phyloP scores from a whole-genome alignment of 139 green algal genomes.

The Closterium sp. region DNA sequence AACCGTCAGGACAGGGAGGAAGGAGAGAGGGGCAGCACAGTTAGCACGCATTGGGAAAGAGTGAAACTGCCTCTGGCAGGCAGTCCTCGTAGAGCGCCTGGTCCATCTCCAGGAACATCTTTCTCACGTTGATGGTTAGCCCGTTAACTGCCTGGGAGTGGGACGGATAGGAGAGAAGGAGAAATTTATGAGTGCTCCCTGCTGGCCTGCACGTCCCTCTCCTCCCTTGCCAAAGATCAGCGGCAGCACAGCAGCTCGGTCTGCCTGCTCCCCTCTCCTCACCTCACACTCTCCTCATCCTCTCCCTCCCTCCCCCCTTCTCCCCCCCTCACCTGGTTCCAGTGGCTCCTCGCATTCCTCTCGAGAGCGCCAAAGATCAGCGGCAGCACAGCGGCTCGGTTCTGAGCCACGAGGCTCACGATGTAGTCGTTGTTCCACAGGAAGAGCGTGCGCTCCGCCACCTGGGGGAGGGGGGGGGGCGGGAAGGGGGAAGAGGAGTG shows the following conservation, averaged over 20 bases:
- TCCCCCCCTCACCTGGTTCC: constrained; percentile 75
- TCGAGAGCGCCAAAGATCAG: constrained; percentile 91
- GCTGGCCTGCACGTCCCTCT: no score
- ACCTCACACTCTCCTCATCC: neutral
- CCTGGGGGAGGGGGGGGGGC: neutral
- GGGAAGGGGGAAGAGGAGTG: neutral
- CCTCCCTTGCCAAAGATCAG: neutral
- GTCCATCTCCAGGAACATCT: constrained; percentile 98
- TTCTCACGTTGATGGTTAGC: constrained; percentile 89
- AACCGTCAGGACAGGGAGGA: no score
- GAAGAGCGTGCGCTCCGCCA: neutral
- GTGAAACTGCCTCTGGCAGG: constrained; percentile 59
- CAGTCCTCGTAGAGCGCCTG: constrained; percentile 75
- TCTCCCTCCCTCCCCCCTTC: neutral
- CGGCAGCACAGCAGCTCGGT: neutral
- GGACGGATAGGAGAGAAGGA: no score
- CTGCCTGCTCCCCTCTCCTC: no score
- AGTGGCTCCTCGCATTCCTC: constrained; percentile 76
- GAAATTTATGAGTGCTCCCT: no score
- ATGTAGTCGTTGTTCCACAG: constrained; percentile 99
- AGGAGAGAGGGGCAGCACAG: no score
- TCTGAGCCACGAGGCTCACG: constrained; percentile 84
- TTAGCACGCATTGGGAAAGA: no score
- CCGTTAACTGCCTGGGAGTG: no score
- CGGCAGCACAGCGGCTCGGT: constrained; percentile 82